Percentiles rank a stretch among this genome's conserved stretches.
Evolutionary conservation across 2,329 filamentous ascomycete genomes (phyloP).

Genomic region (Cytospora piceicola): DNA sequence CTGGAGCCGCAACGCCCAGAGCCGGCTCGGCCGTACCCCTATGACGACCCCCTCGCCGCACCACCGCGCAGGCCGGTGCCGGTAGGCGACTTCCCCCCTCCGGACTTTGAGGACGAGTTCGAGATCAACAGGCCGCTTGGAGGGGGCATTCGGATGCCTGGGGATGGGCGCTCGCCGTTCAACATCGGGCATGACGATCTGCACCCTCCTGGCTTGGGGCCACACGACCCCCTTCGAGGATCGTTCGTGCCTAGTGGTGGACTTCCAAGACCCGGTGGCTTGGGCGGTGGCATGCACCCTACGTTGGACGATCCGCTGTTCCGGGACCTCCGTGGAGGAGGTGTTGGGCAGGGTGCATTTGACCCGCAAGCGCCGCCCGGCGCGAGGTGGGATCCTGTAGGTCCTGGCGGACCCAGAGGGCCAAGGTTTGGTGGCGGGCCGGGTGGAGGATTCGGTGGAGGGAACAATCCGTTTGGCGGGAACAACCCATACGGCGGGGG

Average conservation of each 20-base stretch:
- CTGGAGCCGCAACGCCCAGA: constrained; percentile 55
- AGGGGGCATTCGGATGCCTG: constrained; percentile 26
- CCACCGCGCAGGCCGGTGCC: constrained; percentile 68
- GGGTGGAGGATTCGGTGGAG: constrained; percentile 41
- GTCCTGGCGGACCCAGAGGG: constrained; percentile 59
- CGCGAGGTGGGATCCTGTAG: constrained; percentile 87
- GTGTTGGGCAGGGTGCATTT: constrained; percentile 52
- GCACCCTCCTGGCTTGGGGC: constrained; percentile 83
- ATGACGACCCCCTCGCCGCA: constrained; percentile 66
- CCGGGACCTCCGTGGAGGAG: constrained; percentile 55
- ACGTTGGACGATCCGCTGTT: constrained; percentile 93
- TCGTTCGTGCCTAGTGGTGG: constrained; percentile 64
- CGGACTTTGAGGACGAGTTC: constrained; percentile 91
- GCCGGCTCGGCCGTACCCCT: constrained; percentile 63
- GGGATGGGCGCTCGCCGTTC: constrained; percentile 58
- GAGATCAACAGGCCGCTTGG: constrained; percentile 74
- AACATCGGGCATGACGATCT: constrained; percentile 85
- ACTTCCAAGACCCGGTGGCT: constrained; percentile 60
- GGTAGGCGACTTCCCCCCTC: constrained; percentile 76
- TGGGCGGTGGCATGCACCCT: constrained; percentile 84
- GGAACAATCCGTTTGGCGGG: constrained; percentile 44
- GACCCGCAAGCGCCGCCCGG: constrained; percentile 82
- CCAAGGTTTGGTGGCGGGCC: constrained; percentile 52
- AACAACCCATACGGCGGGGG: constrained; percentile 36
- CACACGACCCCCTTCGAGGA: constrained; percentile 77